These are phyloP conservation scores for Aspergillus jensenii DNA, from an alignment of 2,329 filamentous ascomycete genomes.

Conservation along the genomic window DNA sequence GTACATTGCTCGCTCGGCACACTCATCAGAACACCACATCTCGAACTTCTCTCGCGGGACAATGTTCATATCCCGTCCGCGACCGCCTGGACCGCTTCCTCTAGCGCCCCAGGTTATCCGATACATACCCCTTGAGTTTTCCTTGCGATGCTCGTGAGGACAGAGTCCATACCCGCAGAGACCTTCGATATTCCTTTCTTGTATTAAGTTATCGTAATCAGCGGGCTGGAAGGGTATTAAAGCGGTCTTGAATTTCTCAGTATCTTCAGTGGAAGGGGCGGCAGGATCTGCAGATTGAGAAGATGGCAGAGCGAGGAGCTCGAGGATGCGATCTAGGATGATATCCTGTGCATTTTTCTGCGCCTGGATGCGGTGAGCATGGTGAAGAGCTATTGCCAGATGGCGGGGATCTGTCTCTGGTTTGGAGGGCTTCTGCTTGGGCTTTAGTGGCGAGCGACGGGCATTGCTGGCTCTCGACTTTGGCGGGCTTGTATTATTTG, in stretches of 20 bases:
- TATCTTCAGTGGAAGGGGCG: conserved; percentile 60
- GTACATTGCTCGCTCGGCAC: conserved; percentile 77
- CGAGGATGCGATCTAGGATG: conserved; percentile 71
- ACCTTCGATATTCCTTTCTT: conserved; percentile 81
- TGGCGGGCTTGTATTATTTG: conserved; percentile 38
- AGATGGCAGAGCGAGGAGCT: conserved; percentile 65
- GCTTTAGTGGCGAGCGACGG: conserved; percentile 18
- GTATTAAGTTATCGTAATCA: conserved; percentile 85
- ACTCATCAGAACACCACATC: conserved; percentile 82
- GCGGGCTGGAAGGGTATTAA: conserved; percentile 76
- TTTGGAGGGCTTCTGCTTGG: conserved; percentile 26
- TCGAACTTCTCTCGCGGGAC: conserved; percentile 71
- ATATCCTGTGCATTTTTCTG: conserved; percentile 74
- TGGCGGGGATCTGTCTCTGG: conserved; percentile 47
- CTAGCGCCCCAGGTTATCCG: conserved; percentile 62
- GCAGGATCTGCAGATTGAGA: conserved; percentile 51
- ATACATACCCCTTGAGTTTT: conserved; percentile 62
- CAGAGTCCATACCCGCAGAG: conserved; percentile 86
- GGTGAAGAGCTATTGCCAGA: conserved; percentile 69
- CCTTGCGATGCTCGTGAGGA: conserved; percentile 59
- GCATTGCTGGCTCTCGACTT: conserved; percentile 44
- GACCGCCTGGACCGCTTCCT: conserved; percentile 45
- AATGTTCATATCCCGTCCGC: conserved; percentile 61
- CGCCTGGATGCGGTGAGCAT: conserved; percentile 78
- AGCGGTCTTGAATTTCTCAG: conserved; percentile 62